Evolutionary conservation across 2,329 filamentous ascomycete species (phyloP), one percentile per base, ranked within the genome.

Genomic region (Xylaria sp.): DNA sequence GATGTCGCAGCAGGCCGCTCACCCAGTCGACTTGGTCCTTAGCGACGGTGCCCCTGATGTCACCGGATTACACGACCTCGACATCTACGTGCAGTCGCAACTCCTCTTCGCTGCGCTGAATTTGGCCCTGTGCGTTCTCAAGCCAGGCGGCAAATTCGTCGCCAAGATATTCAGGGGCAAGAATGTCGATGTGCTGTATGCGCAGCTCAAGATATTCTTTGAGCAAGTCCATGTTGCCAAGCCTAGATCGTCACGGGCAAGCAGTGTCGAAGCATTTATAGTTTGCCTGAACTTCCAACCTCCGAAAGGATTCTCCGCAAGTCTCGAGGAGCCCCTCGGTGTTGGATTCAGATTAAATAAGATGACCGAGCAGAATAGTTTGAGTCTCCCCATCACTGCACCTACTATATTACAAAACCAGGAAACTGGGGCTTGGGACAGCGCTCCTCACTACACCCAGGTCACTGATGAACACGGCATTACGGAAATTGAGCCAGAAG

Each of bases 41-140:
- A 97, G 94, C 67, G 96, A 99, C 76, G 96, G 96, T 62, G 96
- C 96, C 0, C 96, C 96, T 0, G 96, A 99, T 77, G 96, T 99
- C 13, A 99, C 96, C 0, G 96, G 96, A 23, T 86, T 99, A 0
- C 96, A 99, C 80, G 96, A 99, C 79, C 89, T 99, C 43, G 96
- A 99, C 81, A 98, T 98, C 74, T 99, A 99, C 81, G 93, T 99
- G 20, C 96, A 99, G 82, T 94, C 93, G 9, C 96, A 98, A 81
- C 87, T 99, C 9, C 90, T 99, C 59, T 98, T 97, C 80, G 94
- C 95, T 0, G 96, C 96, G 0, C 88, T 99, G 23, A 97, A 98
- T 79, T 89, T 99, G 2, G 94, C 96, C 0, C 89, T 98, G 13
- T 97, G 95, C 78, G 94, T 99, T 13, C 88, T 99, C 25, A 92